Evolutionary conservation across 768 basidiomycete species (phyloP).

Genomic region (Lentinus tigrinus): DNA sequence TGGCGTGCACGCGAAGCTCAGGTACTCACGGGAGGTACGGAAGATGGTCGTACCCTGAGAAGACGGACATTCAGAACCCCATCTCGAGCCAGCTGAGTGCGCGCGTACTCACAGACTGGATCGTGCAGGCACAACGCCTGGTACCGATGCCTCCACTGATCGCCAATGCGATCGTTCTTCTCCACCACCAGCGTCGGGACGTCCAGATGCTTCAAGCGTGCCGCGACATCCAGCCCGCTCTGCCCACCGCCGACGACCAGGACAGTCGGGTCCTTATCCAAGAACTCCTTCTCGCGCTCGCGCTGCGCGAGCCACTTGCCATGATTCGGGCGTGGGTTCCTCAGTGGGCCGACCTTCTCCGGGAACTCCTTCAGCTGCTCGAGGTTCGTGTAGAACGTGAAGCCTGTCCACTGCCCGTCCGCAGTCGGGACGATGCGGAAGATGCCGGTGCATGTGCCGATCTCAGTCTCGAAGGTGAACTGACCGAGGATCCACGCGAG

Average conservation of each 20-base stretch:
- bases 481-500: constrained; percentile 29
- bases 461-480: constrained; percentile 44
- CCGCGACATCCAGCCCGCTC: constrained; percentile 54
- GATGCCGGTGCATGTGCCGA: constrained; percentile 38
- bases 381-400: constrained; percentile 50
- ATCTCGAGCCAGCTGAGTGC: background rate
- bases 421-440: constrained; percentile 45
- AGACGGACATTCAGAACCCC: background rate
- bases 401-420: constrained; percentile 47
- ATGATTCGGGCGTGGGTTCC: constrained; percentile 35
- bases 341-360: constrained; percentile 36
- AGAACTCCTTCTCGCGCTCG: constrained; percentile 36
- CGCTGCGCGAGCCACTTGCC: constrained; percentile 43
- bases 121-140: constrained; percentile 67
- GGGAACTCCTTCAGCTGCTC: constrained; percentile 48
- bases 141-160: constrained; percentile 68
- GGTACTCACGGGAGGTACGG: constrained; percentile 53
- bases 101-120: constrained; percentile 53
- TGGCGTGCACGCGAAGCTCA: too few relatives aligned
- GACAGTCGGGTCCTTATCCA: constrained; percentile 48
- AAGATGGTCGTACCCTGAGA: constrained; percentile 45
- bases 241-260: constrained; percentile 54
- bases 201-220: constrained; percentile 53
- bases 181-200: constrained; percentile 59
- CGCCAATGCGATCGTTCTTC: constrained; percentile 56